phyloP scores from a whole-genome alignment of 148 eudicot genomes.

The Vaccinium darrowii region DNA sequence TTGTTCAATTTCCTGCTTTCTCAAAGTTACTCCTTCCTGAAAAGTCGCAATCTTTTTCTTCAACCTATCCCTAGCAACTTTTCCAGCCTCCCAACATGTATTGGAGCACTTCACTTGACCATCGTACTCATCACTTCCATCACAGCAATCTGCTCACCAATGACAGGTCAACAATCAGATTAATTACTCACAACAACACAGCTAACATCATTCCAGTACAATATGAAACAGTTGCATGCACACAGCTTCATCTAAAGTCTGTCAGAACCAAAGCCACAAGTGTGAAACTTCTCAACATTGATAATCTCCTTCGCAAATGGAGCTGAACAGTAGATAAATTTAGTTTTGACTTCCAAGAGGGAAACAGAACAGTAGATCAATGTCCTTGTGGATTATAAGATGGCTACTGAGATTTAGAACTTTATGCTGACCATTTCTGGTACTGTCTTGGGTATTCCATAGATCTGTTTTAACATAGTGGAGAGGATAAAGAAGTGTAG shows the following conservation, averaged over 20 bases:
- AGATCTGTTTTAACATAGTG: not conserved
- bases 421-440: not conserved
- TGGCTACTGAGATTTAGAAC: not conserved
- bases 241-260: not conserved
- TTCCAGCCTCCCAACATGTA: slow-evolving; percentile 99
- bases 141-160: slow-evolving; percentile 78
- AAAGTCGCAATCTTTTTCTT: slow-evolving; percentile 76
- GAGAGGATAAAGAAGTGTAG: not conserved
- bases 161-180: slow-evolving; percentile 20
- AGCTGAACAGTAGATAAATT: no score
- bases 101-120: slow-evolving; percentile 73
- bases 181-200: not conserved
- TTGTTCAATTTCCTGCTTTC: slow-evolving; percentile 74
- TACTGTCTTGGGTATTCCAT: not conserved
- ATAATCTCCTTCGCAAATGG: not conserved
- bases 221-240: not conserved
- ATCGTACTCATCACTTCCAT: slow-evolving; percentile 97
- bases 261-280: not conserved
- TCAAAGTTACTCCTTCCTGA: slow-evolving; percentile 64
- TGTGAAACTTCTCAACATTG: not conserved
- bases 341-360: not conserved
- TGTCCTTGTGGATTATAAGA: not conserved
- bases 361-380: not conserved
- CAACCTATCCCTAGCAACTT: slow-evolving; percentile 88
- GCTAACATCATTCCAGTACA: not conserved